A percentile compares a stretch with the other conserved stretches of the same genome.
These are phyloP conservation scores for Hevea brasiliensis DNA, from an alignment of 345 rosid species.

Conservation along the genomic window DNA sequence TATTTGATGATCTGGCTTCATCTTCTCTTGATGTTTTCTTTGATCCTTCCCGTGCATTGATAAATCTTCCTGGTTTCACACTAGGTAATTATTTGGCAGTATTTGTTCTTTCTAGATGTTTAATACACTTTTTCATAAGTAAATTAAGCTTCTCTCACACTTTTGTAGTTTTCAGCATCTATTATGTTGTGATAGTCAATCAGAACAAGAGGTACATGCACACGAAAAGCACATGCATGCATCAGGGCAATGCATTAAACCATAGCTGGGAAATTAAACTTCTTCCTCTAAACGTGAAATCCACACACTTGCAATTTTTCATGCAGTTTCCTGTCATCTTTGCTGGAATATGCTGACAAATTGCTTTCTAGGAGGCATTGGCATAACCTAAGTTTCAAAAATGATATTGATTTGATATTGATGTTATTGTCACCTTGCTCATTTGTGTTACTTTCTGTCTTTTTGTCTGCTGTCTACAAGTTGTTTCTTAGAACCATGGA, in stretches of 20 bases:
- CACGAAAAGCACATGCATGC: not conserved
- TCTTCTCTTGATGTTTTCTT: conserved; percentile 94
- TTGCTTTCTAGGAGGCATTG: not conserved
- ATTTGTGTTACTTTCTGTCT: too few relatives aligned
- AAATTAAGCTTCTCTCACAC: not conserved
- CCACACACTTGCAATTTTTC: not conserved
- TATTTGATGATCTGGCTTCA: conserved; percentile 85
- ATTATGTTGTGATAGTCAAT: not conserved
- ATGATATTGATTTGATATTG: too few relatives aligned
- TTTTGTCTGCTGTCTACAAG: not conserved
- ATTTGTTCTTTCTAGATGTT: not conserved
- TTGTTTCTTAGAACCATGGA: not conserved
- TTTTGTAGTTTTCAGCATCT: not conserved
- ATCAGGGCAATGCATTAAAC: not conserved
- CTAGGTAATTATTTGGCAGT: conserved; percentile 47
- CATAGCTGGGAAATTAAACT: not conserved
- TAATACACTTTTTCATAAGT: not conserved
- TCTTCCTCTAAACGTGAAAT: not conserved
- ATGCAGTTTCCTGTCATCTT: not conserved
- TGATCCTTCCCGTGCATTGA: conserved; percentile 78
- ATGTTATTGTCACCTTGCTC: too few relatives aligned
- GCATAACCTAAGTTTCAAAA: not conserved
- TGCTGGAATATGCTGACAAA: not conserved
- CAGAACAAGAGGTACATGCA: not conserved
- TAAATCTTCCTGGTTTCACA: conserved; percentile 80